Base-by-base conservation (phyloP, 2,329 filamentous ascomycete species). In the Diaporthe helianthi region DNA sequence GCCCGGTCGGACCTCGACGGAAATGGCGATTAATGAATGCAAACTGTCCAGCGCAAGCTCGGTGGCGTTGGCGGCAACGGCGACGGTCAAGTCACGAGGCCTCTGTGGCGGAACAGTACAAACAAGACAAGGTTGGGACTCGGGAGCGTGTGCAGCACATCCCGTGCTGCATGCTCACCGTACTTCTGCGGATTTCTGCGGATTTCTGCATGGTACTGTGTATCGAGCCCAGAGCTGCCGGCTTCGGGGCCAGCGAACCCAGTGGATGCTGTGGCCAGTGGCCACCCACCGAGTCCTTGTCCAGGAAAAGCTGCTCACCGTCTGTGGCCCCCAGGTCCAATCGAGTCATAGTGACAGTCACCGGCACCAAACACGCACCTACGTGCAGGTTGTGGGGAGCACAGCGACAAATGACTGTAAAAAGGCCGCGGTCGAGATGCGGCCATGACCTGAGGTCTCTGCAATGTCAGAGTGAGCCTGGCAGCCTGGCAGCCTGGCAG, bases 141-240 rank as follows among this genome's bases (percentile, higher is more conserved):
- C 67, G 54, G 61, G 54, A 36, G 54, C 24, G 29, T 60, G 58
- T 63, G 49, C 58, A 63, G 44, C 58, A 36, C 58, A 33, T 47
- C 24, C 8, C n/a, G 52, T 41, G 33, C 60, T 71, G 51, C 51
- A 44, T 15, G 38, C 67, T 69, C 69, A 71, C 69, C 69, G 69
- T 69, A 53, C 65, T 71, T 69, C 66, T 71, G 69, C 69, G 67
- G 61, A 58, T 49, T 71, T 69, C 66, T 71, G 69, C 69, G 67
- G 61, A 58, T 49, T 47, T 53, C 58, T 67, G 69, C 55, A 53
- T 67, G 69, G 63, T 60, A n/a, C n/a, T n/a, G n/a, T n/a, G n/a
- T n/a, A 17, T 52, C 53, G 29, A 36, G 53, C 29, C 26, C 19
- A 65, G 49, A 67, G 63, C 63, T 64, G 54, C 63, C 53, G 41